These are phyloP conservation scores for Cucurbita pepo DNA, from an alignment of 306 rosid genomes.

Conservation along the genomic window DNA sequence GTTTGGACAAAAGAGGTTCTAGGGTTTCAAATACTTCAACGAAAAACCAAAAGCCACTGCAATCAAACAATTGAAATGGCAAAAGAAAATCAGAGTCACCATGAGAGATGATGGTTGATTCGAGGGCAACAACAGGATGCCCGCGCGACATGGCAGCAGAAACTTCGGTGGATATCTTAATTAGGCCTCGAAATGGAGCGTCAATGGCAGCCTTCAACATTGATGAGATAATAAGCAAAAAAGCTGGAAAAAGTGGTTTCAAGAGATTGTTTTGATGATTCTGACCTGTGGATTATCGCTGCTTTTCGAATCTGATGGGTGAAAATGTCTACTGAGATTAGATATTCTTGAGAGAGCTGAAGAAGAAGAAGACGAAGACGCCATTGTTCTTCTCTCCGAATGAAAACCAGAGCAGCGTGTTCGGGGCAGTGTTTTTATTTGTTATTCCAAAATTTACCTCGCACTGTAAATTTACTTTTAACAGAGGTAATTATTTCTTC, in stretches of 20 bases:
- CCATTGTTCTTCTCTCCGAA: background rate
- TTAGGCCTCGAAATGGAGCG: slow-evolving; percentile 11
- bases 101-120: slow-evolving; percentile 85
- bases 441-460: too few species aligned
- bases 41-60: background rate
- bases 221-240: background rate
- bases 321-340: slow-evolving; percentile 43
- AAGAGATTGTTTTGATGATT: background rate
- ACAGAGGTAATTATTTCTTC: too few species aligned
- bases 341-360: slow-evolving; percentile 35
- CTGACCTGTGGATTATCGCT: background rate
- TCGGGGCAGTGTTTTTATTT: background rate
- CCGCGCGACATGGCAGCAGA: slow-evolving; percentile 61
- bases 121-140: slow-evolving; percentile 71
- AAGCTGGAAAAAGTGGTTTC: background rate
- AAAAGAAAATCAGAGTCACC: slow-evolving; percentile 17
- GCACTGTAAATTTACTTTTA: too few species aligned
- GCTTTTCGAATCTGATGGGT: slow-evolving; percentile 7
- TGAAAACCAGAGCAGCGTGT: background rate
- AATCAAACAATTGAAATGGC: background rate
- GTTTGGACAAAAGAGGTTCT: background rate
- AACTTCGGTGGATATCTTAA: slow-evolving; percentile 61
- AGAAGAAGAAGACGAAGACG: slow-evolving; percentile 8
- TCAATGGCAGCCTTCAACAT: slow-evolving; percentile 10
- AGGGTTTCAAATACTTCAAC: background rate